A percentile compares a stretch with the other conserved stretches of the same genome.
These are phyloP conservation scores for Pezizomycotina sp. DNA, from an alignment of 2,329 filamentous ascomycete genomes.

Conservation along the genomic window DNA sequence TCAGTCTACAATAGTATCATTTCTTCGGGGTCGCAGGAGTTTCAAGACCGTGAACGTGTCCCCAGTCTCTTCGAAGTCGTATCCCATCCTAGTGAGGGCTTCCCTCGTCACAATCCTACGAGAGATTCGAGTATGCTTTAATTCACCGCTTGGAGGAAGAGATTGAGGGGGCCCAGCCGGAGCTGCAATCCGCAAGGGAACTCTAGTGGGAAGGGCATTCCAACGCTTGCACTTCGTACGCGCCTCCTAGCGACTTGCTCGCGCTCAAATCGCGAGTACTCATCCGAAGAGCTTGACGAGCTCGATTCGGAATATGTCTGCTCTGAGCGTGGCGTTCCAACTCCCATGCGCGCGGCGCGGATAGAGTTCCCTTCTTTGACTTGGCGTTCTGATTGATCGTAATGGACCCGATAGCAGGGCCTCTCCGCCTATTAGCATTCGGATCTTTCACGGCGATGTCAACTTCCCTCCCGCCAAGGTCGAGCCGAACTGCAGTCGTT, in stretches of 20 bases:
- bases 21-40: slow-evolving; percentile 11
- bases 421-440: slow-evolving; percentile 9
- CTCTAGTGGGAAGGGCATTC: slow-evolving; percentile 11
- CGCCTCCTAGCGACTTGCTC: slow-evolving; percentile 7
- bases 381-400: slow-evolving; percentile 14
- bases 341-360: slow-evolving; percentile 8
- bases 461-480: slow-evolving; percentile 15
- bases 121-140: slow-evolving; percentile 58
- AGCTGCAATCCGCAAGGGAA: slow-evolving; percentile 14
- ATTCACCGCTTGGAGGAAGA: slow-evolving; percentile 8
- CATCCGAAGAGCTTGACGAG: slow-evolving; percentile 9
- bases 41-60: slow-evolving; percentile 17
- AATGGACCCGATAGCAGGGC: slow-evolving; percentile 14
- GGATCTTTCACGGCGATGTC: slow-evolving; percentile 14
- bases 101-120: slow-evolving; percentile 76
- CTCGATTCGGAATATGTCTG: too few relatives aligned
- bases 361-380: slow-evolving; percentile 1
- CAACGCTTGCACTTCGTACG: slow-evolving; percentile 11
- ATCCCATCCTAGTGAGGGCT: slow-evolving; percentile 66
- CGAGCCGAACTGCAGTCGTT: slow-evolving; percentile 10
- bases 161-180: slow-evolving; percentile 1
- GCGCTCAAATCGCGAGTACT: slow-evolving; percentile 6
- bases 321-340: slow-evolving; percentile 10
- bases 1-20: slow-evolving; percentile 14
- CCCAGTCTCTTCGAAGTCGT: slow-evolving; percentile 72